Conservation (phyloP, 2,329 filamentous ascomycete species). For the Furcasterigmium furcatum region DNA sequence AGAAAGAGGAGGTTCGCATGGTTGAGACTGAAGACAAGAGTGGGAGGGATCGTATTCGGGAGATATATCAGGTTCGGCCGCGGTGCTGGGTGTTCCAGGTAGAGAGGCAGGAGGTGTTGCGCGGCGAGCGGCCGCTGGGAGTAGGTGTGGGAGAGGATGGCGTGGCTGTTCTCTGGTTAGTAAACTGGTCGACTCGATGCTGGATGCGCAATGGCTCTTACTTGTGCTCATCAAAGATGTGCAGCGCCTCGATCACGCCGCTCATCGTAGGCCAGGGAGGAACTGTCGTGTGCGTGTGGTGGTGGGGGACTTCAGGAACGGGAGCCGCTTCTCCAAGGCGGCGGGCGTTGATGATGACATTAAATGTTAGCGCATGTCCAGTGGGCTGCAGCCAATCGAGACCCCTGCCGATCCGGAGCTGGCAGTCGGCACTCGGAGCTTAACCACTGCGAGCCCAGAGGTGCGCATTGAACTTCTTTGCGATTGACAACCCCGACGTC, state of each 20-base stretch:
- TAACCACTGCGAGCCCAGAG: background rate
- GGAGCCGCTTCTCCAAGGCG: slow-evolving; percentile 5
- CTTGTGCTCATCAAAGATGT: slow-evolving; percentile 97
- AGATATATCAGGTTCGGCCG: slow-evolving; percentile 86
- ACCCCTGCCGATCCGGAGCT: background rate
- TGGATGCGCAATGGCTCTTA: slow-evolving; percentile 41
- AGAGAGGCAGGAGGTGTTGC: slow-evolving; percentile 75
- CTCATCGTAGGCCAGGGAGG: slow-evolving; percentile 60
- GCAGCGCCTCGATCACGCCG: slow-evolving; percentile 88
- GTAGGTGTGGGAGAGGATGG: slow-evolving; percentile 87
- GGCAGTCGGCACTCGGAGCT: slow-evolving; percentile 1
- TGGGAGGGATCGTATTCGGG: slow-evolving; percentile 76
- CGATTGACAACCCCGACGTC: background rate
- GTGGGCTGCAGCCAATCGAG: slow-evolving; percentile 6
- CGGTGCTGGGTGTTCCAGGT: slow-evolving; percentile 76
- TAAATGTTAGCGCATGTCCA: slow-evolving; percentile 9
- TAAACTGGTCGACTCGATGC: background rate
- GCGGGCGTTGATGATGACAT: slow-evolving; percentile 25
- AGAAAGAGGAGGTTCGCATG: slow-evolving; percentile 87
- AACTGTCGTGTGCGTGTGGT: slow-evolving; percentile 6
- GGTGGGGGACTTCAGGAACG: slow-evolving; percentile 6
- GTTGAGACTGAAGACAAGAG: slow-evolving; percentile 81
- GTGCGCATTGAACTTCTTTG: background rate
- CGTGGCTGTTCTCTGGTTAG: slow-evolving; percentile 57
- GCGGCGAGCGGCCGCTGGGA: slow-evolving; percentile 76